Evolutionary conservation across 768 basidiomycete species (phyloP).

Genomic region (Suillus subalutaceus): DNA sequence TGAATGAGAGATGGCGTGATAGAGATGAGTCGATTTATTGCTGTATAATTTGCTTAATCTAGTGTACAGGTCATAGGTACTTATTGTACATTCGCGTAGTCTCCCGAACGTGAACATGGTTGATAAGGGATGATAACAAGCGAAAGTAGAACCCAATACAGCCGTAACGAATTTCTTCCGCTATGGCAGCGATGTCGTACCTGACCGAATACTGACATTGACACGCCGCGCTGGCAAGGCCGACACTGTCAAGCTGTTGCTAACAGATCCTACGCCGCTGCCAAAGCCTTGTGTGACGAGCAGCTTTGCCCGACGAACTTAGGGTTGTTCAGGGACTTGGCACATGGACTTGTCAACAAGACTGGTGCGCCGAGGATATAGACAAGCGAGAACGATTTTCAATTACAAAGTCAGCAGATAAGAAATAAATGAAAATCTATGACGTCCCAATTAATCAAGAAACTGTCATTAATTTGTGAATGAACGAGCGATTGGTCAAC

Average conservation of each 20-base stretch:
- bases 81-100: background rate
- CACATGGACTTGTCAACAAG: background rate
- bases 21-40: background rate
- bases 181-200: background rate
- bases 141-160: conserved; percentile 3
- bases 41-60: background rate
- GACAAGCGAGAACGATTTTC: background rate
- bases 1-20: conserved; percentile 1
- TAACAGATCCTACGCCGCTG: background rate
- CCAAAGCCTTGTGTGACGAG: background rate
- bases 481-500: conserved; percentile 1
- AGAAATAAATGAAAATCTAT: conserved; percentile 4
- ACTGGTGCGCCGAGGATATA: conserved; percentile 5
- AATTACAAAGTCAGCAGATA: conserved; percentile 4
- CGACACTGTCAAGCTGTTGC: background rate
- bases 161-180: conserved; percentile 2
- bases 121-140: conserved; percentile 7
- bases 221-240: background rate
- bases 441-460: conserved; percentile 2
- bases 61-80: background rate
- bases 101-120: background rate
- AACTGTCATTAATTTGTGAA: conserved; percentile 1
- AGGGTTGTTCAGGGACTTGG: background rate
- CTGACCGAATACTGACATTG: background rate
- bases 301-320: background rate